phyloP scores from a whole-genome alignment of 176 grass and related monocot species.

The Avena atlantica region DNA sequence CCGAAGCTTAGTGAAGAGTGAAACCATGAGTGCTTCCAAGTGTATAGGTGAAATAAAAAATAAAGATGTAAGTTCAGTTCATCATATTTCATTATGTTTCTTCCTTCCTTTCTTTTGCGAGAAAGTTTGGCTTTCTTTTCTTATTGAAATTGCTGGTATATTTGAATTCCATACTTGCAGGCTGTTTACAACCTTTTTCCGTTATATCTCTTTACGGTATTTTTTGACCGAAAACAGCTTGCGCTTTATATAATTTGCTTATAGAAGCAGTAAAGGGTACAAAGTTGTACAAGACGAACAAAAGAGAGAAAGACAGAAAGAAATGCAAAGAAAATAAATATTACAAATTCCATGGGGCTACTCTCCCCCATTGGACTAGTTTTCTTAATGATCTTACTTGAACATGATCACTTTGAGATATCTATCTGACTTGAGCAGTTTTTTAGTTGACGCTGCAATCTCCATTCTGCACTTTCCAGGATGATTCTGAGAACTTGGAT shows the following conservation, averaged over 20 bases:
- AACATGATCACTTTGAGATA: background rate
- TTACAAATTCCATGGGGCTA: background rate
- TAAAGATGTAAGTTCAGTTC: constrained; percentile 72
- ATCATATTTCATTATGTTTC: background rate
- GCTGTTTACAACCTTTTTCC: background rate
- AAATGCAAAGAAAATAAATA: background rate
- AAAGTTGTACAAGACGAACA: background rate
- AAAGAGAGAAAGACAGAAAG: background rate
- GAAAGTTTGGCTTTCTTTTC: background rate
- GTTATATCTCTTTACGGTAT: background rate
- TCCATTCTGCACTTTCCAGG: constrained; percentile 32
- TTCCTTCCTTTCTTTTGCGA: background rate
- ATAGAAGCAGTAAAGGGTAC: background rate
- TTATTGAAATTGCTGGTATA: constrained; percentile 2
- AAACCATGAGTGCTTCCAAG: constrained; percentile 96
- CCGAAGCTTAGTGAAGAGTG: constrained; percentile 92
- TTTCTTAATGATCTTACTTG: background rate
- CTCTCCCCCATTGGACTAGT: background rate
- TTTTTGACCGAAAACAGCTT: background rate
- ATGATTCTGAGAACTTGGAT: constrained; percentile 50
- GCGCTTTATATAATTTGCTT: background rate
- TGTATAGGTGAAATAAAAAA: constrained; percentile 86
- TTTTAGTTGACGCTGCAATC: constrained; percentile 23
- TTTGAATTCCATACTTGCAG: background rate
- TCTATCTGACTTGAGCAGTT: constrained; percentile 19